A percentile compares a stretch with the other conserved stretches of the same genome.
Evolutionary conservation across 2,329 filamentous ascomycete genomes (phyloP).

Genomic region (Aspergillus fumigatus): DNA sequence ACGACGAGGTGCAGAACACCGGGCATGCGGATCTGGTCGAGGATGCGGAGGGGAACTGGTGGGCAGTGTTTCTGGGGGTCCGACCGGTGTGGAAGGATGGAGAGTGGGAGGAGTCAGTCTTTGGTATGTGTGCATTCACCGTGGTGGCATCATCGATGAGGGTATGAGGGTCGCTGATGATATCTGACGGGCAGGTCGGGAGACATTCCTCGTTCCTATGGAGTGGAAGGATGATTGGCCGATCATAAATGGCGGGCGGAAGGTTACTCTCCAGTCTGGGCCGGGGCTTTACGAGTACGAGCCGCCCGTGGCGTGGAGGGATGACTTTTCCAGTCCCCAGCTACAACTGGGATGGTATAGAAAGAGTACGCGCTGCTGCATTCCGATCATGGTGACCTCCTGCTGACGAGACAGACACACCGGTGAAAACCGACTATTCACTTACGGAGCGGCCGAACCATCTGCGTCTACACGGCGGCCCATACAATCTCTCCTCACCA

Average conservation of each 20-base stretch:
- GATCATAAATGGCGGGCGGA: constrained; percentile 45
- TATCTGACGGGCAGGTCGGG: constrained; percentile 35
- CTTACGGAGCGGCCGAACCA: constrained; percentile 42
- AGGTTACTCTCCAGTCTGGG: constrained; percentile 34
- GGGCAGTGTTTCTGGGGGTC: constrained; percentile 46
- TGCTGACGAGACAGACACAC: constrained; percentile 38
- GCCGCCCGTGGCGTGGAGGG: constrained; percentile 24
- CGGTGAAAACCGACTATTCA: constrained; percentile 44
- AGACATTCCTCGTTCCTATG: constrained; percentile 49
- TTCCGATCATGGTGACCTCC: not conserved
- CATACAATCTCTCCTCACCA: constrained; percentile 49
- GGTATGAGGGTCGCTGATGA: not conserved
- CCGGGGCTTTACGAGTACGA: constrained; percentile 19
- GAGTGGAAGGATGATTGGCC: constrained; percentile 52
- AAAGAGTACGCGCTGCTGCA: constrained; percentile 30
- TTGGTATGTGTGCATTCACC: constrained; percentile 29
- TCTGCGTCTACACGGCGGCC: constrained; percentile 49
- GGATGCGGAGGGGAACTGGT: constrained; percentile 44
- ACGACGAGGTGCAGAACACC: constrained; percentile 49
- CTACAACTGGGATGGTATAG: constrained; percentile 35
- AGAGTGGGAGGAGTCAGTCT: constrained; percentile 38
- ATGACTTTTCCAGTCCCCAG: constrained; percentile 27
- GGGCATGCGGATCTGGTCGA: constrained; percentile 49
- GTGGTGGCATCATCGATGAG: not conserved
- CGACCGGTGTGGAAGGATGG: constrained; percentile 31